phyloP scores from a whole-genome alignment of 2,329 filamentous ascomycete species.

The Fusarium humuli region DNA sequence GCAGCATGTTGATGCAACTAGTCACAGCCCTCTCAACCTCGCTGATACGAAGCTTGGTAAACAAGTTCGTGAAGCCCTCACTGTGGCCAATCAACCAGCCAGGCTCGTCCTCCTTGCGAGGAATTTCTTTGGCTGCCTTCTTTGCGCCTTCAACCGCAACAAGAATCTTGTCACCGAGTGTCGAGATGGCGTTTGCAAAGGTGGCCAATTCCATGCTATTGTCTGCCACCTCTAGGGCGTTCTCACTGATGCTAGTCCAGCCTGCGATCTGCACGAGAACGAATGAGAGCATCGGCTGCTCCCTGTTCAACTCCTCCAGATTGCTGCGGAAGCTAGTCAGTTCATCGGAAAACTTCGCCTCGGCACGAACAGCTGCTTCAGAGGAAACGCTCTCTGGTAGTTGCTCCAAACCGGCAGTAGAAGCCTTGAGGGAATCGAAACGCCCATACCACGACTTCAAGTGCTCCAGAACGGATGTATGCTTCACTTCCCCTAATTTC shows the following conservation, averaged over 20 bases:
- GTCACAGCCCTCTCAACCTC: conserved; percentile 62
- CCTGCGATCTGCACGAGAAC: conserved; percentile 72
- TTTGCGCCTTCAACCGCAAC: conserved; percentile 81
- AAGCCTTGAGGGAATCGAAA: conserved; percentile 58
- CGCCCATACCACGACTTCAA: conserved; percentile 64
- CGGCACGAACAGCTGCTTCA: conserved; percentile 49
- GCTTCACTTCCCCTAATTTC: conserved; percentile 68
- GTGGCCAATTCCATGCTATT: conserved; percentile 49
- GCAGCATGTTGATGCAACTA: conserved; percentile 53
- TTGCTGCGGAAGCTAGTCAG: conserved; percentile 54
- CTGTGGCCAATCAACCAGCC: conserved; percentile 58
- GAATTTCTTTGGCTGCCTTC: conserved; percentile 60
- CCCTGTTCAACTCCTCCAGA: conserved; percentile 54
- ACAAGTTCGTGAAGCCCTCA: conserved; percentile 62
- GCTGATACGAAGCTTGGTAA: conserved; percentile 69
- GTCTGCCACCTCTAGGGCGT: conserved; percentile 19
- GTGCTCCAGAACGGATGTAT: conserved; percentile 56
- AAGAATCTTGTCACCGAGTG: conserved; percentile 78
- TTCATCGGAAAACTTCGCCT: conserved; percentile 51
- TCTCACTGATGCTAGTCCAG: conserved; percentile 65
- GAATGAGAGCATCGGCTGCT: conserved; percentile 71
- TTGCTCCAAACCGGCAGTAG: conserved; percentile 56
- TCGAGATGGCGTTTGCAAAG: conserved; percentile 70
- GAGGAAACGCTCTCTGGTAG: conserved; percentile 66
- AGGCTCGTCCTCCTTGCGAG: conserved; percentile 51